Conservation (phyloP, 2,329 filamentous ascomycete genomes). For the Aquanectria penicillioides region DNA sequence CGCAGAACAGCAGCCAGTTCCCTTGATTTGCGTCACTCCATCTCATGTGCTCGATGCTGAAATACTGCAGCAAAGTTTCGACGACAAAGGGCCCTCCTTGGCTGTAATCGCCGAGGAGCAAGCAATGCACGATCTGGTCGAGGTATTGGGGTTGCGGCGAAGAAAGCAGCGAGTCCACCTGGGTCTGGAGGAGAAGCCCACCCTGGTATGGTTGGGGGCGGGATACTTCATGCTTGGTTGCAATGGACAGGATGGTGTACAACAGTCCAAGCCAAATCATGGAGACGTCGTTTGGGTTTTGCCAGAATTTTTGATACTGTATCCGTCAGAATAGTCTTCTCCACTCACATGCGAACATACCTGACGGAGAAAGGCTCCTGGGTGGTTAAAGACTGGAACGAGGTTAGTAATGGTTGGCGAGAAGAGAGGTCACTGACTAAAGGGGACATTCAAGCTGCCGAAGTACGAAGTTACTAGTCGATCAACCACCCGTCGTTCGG, state of each 20-base stretch:
- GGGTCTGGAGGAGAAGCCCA: too few species aligned
- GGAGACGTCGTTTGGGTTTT: neutral
- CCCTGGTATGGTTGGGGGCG: too few species aligned
- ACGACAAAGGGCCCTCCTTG: neutral
- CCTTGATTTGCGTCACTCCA: neutral
- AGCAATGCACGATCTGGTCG: neutral
- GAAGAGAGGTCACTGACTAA: neutral
- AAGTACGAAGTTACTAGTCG: neutral
- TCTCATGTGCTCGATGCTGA: neutral
- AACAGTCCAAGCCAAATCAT: neutral
- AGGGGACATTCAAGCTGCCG: neutral
- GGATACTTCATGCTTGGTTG: too few species aligned
- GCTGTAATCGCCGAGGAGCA: neutral
- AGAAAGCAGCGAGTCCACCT: neutral
- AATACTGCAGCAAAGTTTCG: neutral
- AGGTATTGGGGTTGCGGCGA: neutral
- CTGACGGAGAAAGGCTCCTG: neutral
- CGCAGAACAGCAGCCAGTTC: neutral
- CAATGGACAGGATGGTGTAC: neutral
- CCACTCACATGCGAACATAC: too few species aligned
- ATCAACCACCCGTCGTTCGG: neutral
- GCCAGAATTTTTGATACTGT: slow-evolving; percentile 1
- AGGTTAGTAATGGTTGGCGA: neutral
- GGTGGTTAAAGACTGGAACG: neutral
- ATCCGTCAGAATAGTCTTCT: too few species aligned